Evolutionary conservation across 768 basidiomycete species (phyloP).

Genomic region (Tremella mesenterica): DNA sequence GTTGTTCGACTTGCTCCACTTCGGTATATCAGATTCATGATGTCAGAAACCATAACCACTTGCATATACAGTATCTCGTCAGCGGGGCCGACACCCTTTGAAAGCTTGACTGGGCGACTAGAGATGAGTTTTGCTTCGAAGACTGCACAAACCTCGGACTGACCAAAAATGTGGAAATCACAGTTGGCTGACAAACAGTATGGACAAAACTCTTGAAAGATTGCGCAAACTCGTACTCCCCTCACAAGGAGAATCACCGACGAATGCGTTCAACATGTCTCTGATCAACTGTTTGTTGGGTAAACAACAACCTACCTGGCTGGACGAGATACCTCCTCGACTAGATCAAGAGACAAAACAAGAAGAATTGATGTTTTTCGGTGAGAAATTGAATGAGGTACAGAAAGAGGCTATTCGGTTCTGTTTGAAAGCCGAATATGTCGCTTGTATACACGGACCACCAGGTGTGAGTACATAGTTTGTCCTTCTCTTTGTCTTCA

Average conservation of each 20-base stretch:
- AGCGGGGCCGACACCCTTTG: no score
- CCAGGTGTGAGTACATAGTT: conserved; percentile 56
- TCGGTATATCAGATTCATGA: no score
- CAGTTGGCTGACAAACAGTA: conserved; percentile 57
- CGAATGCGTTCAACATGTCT: conserved; percentile 48
- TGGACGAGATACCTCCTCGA: conserved; percentile 42
- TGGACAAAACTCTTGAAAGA: conserved; percentile 71
- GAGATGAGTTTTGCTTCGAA: no score
- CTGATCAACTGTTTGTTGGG: conserved; percentile 67
- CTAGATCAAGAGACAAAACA: background rate
- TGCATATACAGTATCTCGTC: no score
- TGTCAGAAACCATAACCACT: no score
- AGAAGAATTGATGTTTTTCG: conserved; percentile 57
- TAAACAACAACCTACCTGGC: conserved; percentile 43
- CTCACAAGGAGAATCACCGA: conserved; percentile 7
- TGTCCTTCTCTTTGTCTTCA: background rate
- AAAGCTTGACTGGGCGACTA: no score
- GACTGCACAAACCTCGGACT: no score
- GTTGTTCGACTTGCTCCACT: no score
- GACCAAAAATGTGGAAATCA: no score
- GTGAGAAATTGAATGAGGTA: conserved; percentile 66
- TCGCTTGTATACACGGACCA: conserved; percentile 95
- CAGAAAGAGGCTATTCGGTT: conserved; percentile 78
- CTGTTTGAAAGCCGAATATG: conserved; percentile 66
- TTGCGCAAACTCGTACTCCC: conserved; percentile 51